Base-by-base conservation (phyloP, 2,329 filamentous ascomycete genomes). In the Chalaropsis thielavioides region DNA sequence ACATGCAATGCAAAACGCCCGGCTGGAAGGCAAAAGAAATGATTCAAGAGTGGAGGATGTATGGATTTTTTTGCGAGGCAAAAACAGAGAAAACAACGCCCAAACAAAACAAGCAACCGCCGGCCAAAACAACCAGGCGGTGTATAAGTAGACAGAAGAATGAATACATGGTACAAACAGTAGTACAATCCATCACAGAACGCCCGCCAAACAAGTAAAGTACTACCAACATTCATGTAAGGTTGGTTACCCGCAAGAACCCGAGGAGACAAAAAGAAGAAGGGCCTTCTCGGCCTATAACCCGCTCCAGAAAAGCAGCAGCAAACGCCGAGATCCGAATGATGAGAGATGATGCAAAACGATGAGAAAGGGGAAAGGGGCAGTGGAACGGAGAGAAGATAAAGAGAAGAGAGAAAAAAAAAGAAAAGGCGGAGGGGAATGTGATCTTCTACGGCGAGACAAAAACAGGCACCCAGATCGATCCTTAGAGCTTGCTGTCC, bases 1-100 rank as follows among this genome's bases (percentile, higher is more conserved):
- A 46, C 22, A 62, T 62, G 22, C 59, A 61, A 61, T 7, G 24
- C 13, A 10, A 27, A 43, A 61, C 22, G 22, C 59, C 35, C 46
- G 46, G 15, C 27, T 27, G 13, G 1, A 51, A 49, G 44, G 22
- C 10, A 51, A 19, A 19, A 49, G 44, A 35, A 6, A 40, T 40
- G 41, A 43, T 56, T 13, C 4, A 56, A 62, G 60, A 62, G 60
- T 62, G 35, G 60, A 63, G 46, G 49, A 56, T 31, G 54, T 43
- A 13, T 51, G 15, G n/a, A 27, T 2, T 27, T 51, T 51, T 22
- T n/a, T n/a, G n/a, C 10, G 19, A 27, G 46, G 24, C 27, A 22
- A 27, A 15, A 15, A 51, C 19, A 58, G 38, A 54, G 22, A 56
- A 63, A 63, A 63, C n/a, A 41, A 63, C 7, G 24, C 61, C 27